Evolutionary conservation across 768 basidiomycete species (phyloP).

Genomic region (Agaricus sinodeliciosus): DNA sequence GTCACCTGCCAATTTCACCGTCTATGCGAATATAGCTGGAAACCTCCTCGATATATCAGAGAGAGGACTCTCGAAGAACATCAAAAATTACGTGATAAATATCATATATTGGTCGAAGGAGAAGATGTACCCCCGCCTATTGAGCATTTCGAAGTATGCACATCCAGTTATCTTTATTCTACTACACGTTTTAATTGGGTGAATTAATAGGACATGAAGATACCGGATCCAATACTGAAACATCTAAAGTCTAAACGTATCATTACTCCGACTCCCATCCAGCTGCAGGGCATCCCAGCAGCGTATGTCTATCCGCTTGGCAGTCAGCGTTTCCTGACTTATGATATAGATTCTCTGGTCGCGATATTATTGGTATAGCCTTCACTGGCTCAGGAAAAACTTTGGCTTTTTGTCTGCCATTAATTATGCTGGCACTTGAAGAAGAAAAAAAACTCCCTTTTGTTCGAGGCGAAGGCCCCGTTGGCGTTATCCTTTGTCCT

Average conservation of each 20-base stretch:
- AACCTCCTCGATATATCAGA: constrained; percentile 77
- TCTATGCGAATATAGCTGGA: constrained; percentile 55
- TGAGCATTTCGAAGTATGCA: constrained; percentile 68
- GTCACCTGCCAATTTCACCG: background rate
- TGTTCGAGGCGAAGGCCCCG: constrained; percentile 89
- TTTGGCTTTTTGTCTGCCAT: constrained; percentile 94
- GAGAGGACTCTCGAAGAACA: constrained; percentile 65
- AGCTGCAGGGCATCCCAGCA: constrained; percentile 93
- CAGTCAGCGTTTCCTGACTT: constrained; percentile 14
- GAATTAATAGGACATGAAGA: constrained; percentile 84
- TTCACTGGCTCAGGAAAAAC: constrained; percentile 99
- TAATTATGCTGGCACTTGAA: constrained; percentile 94
- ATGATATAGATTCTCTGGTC: constrained; percentile 72
- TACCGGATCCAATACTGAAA: constrained; percentile 80
- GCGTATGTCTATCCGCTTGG: constrained; percentile 51
- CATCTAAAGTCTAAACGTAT: constrained; percentile 85
- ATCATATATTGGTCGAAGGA: constrained; percentile 93
- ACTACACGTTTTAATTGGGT: constrained; percentile 6
- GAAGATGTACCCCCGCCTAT: constrained; percentile 93
- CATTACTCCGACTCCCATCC: constrained; percentile 86
- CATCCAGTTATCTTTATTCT: background rate
- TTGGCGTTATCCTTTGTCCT: constrained; percentile 95
- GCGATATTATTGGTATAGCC: constrained; percentile 98
- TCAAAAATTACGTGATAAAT: constrained; percentile 74
- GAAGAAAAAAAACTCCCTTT: constrained; percentile 90